Conservation (phyloP, 2,329 filamentous ascomycete species). For the Trichoderma guizhouense region DNA sequence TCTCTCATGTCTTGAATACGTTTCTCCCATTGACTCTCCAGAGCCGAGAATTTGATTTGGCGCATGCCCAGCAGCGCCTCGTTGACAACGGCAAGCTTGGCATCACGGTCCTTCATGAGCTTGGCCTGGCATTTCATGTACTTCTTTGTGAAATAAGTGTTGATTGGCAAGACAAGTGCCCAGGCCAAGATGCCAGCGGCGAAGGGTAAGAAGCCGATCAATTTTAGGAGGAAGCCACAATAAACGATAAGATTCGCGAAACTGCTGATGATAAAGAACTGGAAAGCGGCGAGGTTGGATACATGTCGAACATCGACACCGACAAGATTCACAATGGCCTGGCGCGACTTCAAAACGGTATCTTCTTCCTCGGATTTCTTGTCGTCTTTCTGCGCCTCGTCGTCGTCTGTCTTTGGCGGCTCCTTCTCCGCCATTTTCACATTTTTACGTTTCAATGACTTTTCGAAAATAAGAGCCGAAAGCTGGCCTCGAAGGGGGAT, state of each 20-base stretch:
- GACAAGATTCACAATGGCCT: slow-evolving; percentile 73
- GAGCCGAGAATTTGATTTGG: slow-evolving; percentile 79
- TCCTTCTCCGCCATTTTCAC: slow-evolving; percentile 61
- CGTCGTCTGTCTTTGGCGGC: slow-evolving; percentile 26
- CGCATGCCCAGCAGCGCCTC: slow-evolving; percentile 76
- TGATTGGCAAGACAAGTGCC: slow-evolving; percentile 63
- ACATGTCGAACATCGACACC: slow-evolving; percentile 72
- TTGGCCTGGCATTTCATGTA: slow-evolving; percentile 64
- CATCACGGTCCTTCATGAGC: slow-evolving; percentile 72
- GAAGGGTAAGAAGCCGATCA: slow-evolving; percentile 70
- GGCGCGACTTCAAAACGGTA: slow-evolving; percentile 51
- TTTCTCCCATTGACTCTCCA: slow-evolving; percentile 71
- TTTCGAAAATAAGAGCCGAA: slow-evolving; percentile 70
- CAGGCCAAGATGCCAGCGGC: slow-evolving; percentile 63
- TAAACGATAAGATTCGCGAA: slow-evolving; percentile 63
- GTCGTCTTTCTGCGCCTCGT: slow-evolving; percentile 36
- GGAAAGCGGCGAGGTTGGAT: slow-evolving; percentile 64
- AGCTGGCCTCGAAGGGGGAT: slow-evolving; percentile 68
- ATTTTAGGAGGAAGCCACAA: slow-evolving; percentile 60
- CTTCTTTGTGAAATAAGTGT: slow-evolving; percentile 61
- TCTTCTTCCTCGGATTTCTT: slow-evolving; percentile 50
- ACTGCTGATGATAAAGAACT: slow-evolving; percentile 62
- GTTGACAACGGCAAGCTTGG: slow-evolving; percentile 71
- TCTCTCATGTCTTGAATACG: slow-evolving; percentile 62
- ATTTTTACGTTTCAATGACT: slow-evolving; percentile 74